Conservation (phyloP, 768 basidiomycete genomes). For the Pleurotus tuoliensis region DNA sequence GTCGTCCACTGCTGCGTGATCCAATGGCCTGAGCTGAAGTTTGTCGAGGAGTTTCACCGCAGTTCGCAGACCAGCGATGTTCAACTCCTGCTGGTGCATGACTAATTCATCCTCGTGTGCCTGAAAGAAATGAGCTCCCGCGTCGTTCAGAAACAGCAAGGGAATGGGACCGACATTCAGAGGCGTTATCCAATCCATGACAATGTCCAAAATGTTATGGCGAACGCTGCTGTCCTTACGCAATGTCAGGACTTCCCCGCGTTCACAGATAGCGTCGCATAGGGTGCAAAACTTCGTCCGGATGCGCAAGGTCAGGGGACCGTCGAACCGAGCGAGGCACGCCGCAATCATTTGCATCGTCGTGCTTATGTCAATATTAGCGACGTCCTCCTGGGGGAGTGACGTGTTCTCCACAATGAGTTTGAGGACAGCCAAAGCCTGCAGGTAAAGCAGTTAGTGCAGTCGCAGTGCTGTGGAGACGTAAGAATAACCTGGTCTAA, state of each 20-base stretch:
- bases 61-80: conserved; percentile 69
- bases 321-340: conserved; percentile 61
- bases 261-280: conserved; percentile 63
- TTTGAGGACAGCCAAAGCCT: conserved; percentile 76
- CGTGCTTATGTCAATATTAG: conserved; percentile 60
- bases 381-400: conserved; percentile 51
- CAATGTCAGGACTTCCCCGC: conserved; percentile 55
- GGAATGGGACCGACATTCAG: conserved; percentile 36
- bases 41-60: conserved; percentile 73
- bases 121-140: conserved; percentile 17
- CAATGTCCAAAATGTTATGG: conserved; percentile 67
- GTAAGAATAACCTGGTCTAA: conserved; percentile 61
- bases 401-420: conserved; percentile 73
- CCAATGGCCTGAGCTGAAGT: conserved; percentile 60
- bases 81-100: conserved; percentile 58
- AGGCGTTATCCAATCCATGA: conserved; percentile 77
- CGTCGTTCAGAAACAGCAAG: background rate
- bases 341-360: conserved; percentile 56
- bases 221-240: conserved; percentile 66
- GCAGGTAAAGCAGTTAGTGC: conserved; percentile 5
- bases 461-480: background rate
- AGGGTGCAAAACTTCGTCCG: conserved; percentile 75
- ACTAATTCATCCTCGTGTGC: conserved; percentile 31
- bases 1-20: conserved; percentile 55
- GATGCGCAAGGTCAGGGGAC: conserved; percentile 53